A percentile compares a stretch with the other conserved stretches of the same genome.
Evolutionary conservation across 805 yeast species (phyloP).

Genomic region (Saccharomycopsis schoenii): DNA sequence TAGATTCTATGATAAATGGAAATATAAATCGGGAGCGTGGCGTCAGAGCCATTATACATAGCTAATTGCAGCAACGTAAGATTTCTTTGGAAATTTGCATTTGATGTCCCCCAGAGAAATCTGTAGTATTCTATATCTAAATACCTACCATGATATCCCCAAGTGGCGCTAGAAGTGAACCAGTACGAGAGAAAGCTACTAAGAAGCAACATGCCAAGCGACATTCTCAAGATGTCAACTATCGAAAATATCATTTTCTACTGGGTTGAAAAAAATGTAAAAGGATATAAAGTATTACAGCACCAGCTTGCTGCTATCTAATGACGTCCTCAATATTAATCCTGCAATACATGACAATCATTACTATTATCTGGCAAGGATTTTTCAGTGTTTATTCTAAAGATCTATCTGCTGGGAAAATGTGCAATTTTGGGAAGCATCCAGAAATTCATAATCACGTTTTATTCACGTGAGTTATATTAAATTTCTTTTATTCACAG

Average conservation of each 20-base stretch:
- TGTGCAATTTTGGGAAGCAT: no score
- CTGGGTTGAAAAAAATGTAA: neutral
- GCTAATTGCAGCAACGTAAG: constrained; percentile 39
- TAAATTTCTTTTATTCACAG: no score
- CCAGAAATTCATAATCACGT: no score
- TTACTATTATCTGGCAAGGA: no score
- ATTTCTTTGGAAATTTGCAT: constrained; percentile 15
- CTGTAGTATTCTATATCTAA: constrained; percentile 34
- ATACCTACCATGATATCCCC: constrained; percentile 53
- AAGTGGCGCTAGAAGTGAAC: constrained; percentile 45
- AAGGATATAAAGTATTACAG: no score
- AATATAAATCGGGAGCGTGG: constrained; percentile 42
- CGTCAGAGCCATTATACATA: constrained; percentile 40
- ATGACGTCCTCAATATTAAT: no score
- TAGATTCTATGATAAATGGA: constrained; percentile 52
- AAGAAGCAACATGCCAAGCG: constrained; percentile 37
- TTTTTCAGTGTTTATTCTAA: no score
- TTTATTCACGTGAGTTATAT: no score
- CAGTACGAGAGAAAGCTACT: constrained; percentile 44
- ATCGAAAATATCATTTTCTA: neutral
- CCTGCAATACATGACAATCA: no score
- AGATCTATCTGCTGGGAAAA: no score
- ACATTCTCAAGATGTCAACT: constrained; percentile 33
- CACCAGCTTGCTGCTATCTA: neutral
- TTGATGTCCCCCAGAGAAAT: constrained; percentile 18